These are phyloP conservation scores for Russula compacta DNA, from an alignment of 768 basidiomycete genomes.

Conservation along the genomic window DNA sequence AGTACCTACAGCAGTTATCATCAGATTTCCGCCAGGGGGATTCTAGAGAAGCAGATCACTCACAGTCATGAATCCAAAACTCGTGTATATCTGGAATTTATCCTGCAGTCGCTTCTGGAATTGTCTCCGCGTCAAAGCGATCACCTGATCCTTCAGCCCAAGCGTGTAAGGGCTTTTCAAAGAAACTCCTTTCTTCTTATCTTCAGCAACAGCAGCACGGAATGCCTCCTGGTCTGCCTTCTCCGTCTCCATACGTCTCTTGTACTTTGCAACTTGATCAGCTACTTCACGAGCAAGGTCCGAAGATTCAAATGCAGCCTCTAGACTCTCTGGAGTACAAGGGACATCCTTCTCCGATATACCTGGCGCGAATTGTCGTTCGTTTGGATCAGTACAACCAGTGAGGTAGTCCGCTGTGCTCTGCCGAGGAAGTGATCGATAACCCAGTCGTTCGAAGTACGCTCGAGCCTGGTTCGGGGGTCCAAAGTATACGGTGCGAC, in stretches of 20 bases:
- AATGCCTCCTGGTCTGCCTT: conserved; percentile 67
- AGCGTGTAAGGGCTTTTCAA: conserved; percentile 79
- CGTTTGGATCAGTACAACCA: conserved; percentile 76
- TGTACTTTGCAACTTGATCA: conserved; percentile 48
- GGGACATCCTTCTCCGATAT: conserved; percentile 51
- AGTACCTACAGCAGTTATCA: conserved; percentile 23
- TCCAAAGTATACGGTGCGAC: conserved; percentile 78
- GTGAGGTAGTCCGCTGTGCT: conserved; percentile 87
- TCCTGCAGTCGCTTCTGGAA: conserved; percentile 71
- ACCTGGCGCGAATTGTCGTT: conserved; percentile 68
- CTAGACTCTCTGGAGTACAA: conserved; percentile 58
- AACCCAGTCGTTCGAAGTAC: conserved; percentile 74
- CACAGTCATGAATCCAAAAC: conserved; percentile 52
- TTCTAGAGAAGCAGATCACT: conserved; percentile 38
- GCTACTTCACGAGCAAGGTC: conserved; percentile 35
- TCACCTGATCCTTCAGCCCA: conserved; percentile 66
- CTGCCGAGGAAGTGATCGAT: conserved; percentile 69
- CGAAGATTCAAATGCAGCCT: conserved; percentile 49
- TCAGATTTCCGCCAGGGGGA: not conserved
- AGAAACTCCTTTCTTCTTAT: conserved; percentile 74
- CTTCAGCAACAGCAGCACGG: conserved; percentile 61
- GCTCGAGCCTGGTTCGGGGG: conserved; percentile 61
- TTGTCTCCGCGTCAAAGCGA: conserved; percentile 61
- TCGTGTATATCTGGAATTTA: conserved; percentile 66
- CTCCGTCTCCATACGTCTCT: conserved; percentile 45